Evolutionary conservation across 306 rosid genomes (phyloP).

Genomic region (Phaseolus lunatus): DNA sequence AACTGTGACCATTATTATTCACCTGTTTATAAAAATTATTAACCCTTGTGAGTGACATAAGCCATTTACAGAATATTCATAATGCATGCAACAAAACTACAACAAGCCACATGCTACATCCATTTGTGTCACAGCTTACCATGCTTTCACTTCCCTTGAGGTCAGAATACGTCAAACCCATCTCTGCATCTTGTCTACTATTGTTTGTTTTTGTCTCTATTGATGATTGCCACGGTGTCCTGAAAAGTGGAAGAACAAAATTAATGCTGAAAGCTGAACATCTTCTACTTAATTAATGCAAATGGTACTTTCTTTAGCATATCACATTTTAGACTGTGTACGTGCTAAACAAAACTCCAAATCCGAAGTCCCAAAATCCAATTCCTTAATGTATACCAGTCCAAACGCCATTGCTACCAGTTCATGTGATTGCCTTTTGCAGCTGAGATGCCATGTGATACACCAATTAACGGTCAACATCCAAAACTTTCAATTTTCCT

Average conservation of each 20-base stretch:
- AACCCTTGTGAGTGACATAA: conserved; percentile 15
- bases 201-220: conserved; percentile 56
- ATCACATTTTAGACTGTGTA: not conserved
- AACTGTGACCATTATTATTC: conserved; percentile 45
- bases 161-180: conserved; percentile 49
- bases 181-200: conserved; percentile 49
- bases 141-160: conserved; percentile 54
- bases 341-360: conserved; percentile 30
- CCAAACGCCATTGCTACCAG: conserved; percentile 3
- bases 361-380: conserved; percentile 32
- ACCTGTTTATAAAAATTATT: conserved; percentile 47
- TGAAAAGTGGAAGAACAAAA: conserved; percentile 43
- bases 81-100: conserved; percentile 35
- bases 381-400: conserved; percentile 12
- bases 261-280: not conserved
- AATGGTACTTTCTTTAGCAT: conserved; percentile 4
- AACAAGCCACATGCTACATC: conserved; percentile 46
- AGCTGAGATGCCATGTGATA: conserved; percentile 32
- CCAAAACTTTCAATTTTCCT: conserved; percentile 33
- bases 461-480: conserved; percentile 44
- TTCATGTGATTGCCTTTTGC: conserved; percentile 36
- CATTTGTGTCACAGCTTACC: conserved; percentile 52
- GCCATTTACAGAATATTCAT: conserved; percentile 2
- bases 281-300: conserved; percentile 11
- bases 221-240: conserved; percentile 65